Percentiles rank a stretch among this genome's conserved stretches.
Evolutionary conservation across 2,329 filamentous ascomycete species (phyloP).

Genomic region (Calonectria pteridis): DNA sequence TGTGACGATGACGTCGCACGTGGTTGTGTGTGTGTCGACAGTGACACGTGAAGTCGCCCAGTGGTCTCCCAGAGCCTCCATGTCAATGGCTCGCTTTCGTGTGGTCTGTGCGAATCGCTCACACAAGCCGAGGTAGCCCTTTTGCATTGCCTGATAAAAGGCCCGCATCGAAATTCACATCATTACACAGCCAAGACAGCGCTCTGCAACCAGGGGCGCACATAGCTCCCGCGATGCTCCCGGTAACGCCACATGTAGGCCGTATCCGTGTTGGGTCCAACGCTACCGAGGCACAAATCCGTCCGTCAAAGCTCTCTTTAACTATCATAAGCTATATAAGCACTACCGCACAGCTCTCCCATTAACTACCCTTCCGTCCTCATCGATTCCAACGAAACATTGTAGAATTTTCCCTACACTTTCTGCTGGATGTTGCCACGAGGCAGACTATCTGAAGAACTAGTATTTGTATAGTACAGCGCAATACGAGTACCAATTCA

Average conservation of each 20-base stretch:
- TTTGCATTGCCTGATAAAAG: slow-evolving; percentile 6
- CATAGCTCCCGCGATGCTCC: background rate
- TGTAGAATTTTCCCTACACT: slow-evolving; percentile 12
- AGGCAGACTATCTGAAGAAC: slow-evolving; percentile 42
- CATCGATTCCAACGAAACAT: slow-evolving; percentile 12
- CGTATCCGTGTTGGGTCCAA: background rate
- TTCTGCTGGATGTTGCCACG: slow-evolving; percentile 33
- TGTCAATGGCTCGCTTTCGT: background rate
- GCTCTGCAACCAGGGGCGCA: background rate
- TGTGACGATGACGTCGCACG: slow-evolving; percentile 30
- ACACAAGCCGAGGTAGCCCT: slow-evolving; percentile 18
- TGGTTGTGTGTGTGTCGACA: background rate
- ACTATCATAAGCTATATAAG: background rate
- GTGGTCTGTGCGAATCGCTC: slow-evolving; percentile 19
- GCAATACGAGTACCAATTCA: slow-evolving; percentile 35
- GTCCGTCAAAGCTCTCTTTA: slow-evolving; percentile 2
- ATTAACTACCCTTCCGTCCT: background rate
- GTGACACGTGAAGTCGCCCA: slow-evolving; percentile 45
- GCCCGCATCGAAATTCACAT: background rate
- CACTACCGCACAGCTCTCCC: background rate
- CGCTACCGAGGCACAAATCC: background rate
- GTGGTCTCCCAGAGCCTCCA: background rate
- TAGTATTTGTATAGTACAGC: slow-evolving; percentile 46
- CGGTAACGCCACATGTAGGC: background rate
- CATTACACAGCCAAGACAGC: background rate